Evolutionary conservation across 441 rosid species (phyloP), one percentile per base, ranked within the genome.

Genomic region (Geranium incanum): DNA sequence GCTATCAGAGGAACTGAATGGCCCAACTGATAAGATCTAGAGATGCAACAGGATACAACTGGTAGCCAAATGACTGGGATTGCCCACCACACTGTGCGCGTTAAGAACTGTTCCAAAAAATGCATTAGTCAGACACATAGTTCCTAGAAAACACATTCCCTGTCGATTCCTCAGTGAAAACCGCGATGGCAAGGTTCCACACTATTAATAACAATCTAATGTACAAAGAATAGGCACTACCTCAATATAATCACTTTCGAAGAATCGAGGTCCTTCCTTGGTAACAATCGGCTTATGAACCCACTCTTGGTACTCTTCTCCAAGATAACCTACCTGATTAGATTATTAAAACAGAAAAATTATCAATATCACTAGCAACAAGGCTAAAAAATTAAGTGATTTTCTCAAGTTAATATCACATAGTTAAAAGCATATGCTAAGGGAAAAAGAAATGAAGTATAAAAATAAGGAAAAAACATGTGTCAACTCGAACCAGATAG

Each of bases 291-390:
- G 87, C 69, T 79, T 76, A 76, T 84, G 85, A 23, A 81, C 87
- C 87, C 87, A 84, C 57, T 81, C 79, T 52, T 84, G 73, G 76
- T 84, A 84, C 66, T 78, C 76, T 78, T 84, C 85, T 75, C 83
- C 85, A 62, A 84, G 84, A 79, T 81, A 80, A 65, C 87, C 87
- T 48, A 84, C 87, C 87, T 84, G 65, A 3, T 6, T 23, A 28
- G 11, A 64, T 64, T 64, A 28, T 64, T 4, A 64, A 5, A 64
- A 64, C 39, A 9, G 12, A 9, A 64, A 21, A 0, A 64, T 9
- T 1, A 64, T 64, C n/a, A 64, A 28, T 7, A 23, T 7, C 5
- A 64, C 38, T 33, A 65, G 33, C 38, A 65, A 0, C 0, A 28
- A 28, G 15, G 8, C 33, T 11, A 33, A 12, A 13, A 50, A 13